Conservation (phyloP, 306 rosid genomes). For the Potentilla sterilis region DNA sequence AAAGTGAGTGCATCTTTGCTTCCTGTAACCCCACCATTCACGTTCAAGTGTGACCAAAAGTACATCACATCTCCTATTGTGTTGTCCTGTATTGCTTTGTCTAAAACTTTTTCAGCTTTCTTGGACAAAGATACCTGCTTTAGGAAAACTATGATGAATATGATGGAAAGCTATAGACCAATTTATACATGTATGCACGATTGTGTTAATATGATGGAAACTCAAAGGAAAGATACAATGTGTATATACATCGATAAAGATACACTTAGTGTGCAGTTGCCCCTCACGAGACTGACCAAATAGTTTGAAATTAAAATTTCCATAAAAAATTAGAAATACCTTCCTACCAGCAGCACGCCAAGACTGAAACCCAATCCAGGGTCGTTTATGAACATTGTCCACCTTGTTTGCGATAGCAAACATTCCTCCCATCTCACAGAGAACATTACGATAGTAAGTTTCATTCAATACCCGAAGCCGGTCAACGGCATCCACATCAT, state of each 20-base stretch:
- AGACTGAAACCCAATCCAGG: conserved; percentile 99
- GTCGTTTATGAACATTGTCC: conserved; percentile 77
- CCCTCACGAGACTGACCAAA: background rate
- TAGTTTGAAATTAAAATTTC: conserved; percentile 9
- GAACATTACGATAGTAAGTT: conserved; percentile 60
- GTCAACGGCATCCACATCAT: conserved; percentile 85
- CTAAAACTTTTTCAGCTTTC: conserved; percentile 71
- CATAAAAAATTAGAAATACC: conserved; percentile 58
- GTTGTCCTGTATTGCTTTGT: conserved; percentile 57
- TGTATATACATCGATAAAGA: background rate
- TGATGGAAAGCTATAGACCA: background rate
- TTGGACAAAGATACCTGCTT: conserved; percentile 66
- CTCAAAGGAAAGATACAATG: too few relatives aligned
- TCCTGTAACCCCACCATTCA: conserved; percentile 44
- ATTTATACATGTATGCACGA: background rate
- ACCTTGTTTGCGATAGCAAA: conserved; percentile 86
- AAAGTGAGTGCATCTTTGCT: conserved; percentile 60
- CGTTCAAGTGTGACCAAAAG: conserved; percentile 80
- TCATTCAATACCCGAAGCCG: conserved; percentile 77
- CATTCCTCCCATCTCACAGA: conserved; percentile 96
- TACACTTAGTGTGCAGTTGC: background rate
- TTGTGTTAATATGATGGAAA: background rate
- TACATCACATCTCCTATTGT: conserved; percentile 70
- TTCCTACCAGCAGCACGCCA: conserved; percentile 98
- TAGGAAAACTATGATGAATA: conserved; percentile 32